Evolutionary conservation across 257 asterid species (phyloP), one percentile per base, ranked within the genome.

Genomic region (Penstemon davidsonii): DNA sequence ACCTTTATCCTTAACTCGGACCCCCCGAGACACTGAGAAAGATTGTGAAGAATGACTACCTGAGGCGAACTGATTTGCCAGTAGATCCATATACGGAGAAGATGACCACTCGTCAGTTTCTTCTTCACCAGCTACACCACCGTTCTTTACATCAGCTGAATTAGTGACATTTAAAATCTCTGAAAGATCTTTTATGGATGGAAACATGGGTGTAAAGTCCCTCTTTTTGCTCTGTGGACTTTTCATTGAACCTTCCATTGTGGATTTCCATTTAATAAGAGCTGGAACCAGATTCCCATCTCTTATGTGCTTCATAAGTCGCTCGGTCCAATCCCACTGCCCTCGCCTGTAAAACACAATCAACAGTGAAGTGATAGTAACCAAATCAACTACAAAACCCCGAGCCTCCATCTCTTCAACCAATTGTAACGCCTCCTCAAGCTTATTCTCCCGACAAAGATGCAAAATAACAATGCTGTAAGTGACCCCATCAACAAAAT

Each of bases 321-420:
- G 75, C 79, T 90, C 96, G 5, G 79, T 82, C 72, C 72, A 78
- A 62, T 83, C 96, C 96, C 88, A 88, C 64, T 68, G 86, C 13
- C 96, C 97, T 37, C 76, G 75, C 73, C 85, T 79, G 77, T 84
- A 87, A 66, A 90, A 74, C 3, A 81, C 83, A 66, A 83, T 84
- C 79, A 94, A 60, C 54, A 94, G 79, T 39, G 96, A 85, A 69
- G 96, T 90, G 62, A 87, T 62, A 6, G 96, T 94, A 47, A 90
- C 88, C 82, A 94, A 76, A 77, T 88, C 96, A 67, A 94, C 88
- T 25, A 74, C 77, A 62, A 94, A 90, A 33, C 96, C 96, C 59
- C 97, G 78, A 2, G 85, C 91, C 76, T 86, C 96, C 96, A 88
- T 91, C 81, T 91, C 99, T 79, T 87, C 95, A 68, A 91, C 96